Conservation (phyloP, 164 flowering plant species). For the Stephania japonica region DNA sequence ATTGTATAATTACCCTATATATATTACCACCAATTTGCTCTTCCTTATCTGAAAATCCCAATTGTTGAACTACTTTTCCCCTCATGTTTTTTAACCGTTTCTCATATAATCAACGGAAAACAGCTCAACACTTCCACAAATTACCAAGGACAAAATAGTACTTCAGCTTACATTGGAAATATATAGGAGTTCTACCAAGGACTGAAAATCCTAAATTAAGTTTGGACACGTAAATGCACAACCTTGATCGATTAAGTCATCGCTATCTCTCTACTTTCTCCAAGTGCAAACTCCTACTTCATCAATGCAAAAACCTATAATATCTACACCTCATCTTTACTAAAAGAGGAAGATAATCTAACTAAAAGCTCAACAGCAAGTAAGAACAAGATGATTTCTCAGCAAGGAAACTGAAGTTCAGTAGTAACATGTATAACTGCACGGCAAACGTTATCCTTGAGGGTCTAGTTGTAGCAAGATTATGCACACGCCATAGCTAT, state of each 20-base stretch:
- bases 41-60: no score
- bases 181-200: no score
- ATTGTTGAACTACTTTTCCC: no score
- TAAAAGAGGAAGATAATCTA: background rate
- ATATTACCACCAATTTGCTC: no score
- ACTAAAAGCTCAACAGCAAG: background rate
- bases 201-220: background rate
- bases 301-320: background rate
- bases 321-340: background rate
- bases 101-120: no score
- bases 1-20: no score
- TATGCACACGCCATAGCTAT: no score
- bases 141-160: background rate
- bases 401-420: background rate
- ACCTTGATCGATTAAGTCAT: background rate
- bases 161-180: background rate
- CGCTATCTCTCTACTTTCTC: background rate
- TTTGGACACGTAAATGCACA: background rate
- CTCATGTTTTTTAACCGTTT: no score
- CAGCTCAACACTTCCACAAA: background rate
- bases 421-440: background rate
- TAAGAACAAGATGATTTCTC: background rate
- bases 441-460: background rate
- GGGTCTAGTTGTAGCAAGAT: no score
- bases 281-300: background rate